A percentile compares a stretch with the other conserved stretches of the same genome.
These are phyloP conservation scores for Microbotryum intermedium DNA, from an alignment of 1,284 basidiomycete species.

Conservation along the genomic window DNA sequence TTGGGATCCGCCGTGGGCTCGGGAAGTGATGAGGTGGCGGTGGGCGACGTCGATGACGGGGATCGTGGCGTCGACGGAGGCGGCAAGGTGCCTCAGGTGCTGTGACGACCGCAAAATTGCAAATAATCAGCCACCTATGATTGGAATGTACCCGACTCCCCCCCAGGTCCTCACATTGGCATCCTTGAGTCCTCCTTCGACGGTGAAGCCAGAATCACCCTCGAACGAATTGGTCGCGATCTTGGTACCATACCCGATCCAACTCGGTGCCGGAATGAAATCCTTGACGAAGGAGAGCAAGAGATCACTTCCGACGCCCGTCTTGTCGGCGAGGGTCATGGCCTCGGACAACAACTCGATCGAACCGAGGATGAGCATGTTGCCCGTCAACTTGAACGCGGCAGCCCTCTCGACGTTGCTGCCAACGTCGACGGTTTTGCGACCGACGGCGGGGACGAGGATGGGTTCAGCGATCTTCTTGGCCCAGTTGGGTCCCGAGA, in stretches of 20 bases:
- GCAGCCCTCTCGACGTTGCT: slow-evolving; percentile 63
- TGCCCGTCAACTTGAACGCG: slow-evolving; percentile 27
- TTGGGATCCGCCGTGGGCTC: slow-evolving; percentile 15
- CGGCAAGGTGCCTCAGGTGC: slow-evolving; percentile 45
- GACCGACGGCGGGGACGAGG: slow-evolving; percentile 66
- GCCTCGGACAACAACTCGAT: slow-evolving; percentile 72
- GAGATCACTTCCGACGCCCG: slow-evolving; percentile 61
- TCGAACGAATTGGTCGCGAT: slow-evolving; percentile 67
- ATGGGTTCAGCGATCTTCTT: slow-evolving; percentile 72
- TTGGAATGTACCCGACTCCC: slow-evolving; percentile 36
- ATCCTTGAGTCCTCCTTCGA: slow-evolving; percentile 82
- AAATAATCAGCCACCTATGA: no score
- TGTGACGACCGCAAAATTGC: not conserved
- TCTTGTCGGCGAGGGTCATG: slow-evolving; percentile 74
- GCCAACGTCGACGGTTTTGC: slow-evolving; percentile 53
- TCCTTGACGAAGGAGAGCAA: slow-evolving; percentile 52
- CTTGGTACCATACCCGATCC: slow-evolving; percentile 56
- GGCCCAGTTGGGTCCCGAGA: slow-evolving; percentile 72
- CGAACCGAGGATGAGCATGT: slow-evolving; percentile 33
- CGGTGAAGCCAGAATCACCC: slow-evolving; percentile 68
- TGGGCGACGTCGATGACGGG: slow-evolving; percentile 62
- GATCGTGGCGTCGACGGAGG: slow-evolving; percentile 65
- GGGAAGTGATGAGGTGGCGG: slow-evolving; percentile 20
- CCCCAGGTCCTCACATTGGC: slow-evolving; percentile 38
- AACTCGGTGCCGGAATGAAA: slow-evolving; percentile 40